Evolutionary conservation across 169 alveolate species (phyloP), one percentile per base, ranked within the genome.

Genomic region (Cryptosporidium meleagridis): DNA sequence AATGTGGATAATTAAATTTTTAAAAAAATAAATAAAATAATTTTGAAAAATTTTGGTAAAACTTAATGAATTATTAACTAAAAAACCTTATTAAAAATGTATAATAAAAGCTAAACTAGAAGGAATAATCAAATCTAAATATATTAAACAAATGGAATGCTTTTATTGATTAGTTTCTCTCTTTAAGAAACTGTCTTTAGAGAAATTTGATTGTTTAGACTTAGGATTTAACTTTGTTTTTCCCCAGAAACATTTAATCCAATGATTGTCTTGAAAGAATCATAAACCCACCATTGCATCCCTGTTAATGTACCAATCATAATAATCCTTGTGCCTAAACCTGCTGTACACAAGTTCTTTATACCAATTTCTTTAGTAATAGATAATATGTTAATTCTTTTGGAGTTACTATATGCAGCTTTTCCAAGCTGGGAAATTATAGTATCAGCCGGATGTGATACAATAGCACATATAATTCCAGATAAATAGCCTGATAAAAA

Each of bases 221-320:
- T 53, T 51, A 18, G 44, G 52, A 16, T 26, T 45, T 31, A 18
- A 35, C 31, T 7, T 58, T 52, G 41, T 21, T 92, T 16, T 72
- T 91, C 0, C 0, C 97, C 97, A 18, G 96, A 84, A 48, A 97
- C 86, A 41, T 93, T 94, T 68, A 95, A 93, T 6, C 96, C 97
- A 85, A 91, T 59, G 41, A 89, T 91, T 2, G 97, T 91, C 95
- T 98, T 98, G 94, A 97, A 97, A 61, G 97, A 93, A 93, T 98
- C 99, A 93, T 98, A 98, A 68, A 97, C 96, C 99, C 99, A 97
- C 99, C 99, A 97, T 93, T 98, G 99, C 68, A 97, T 93, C 45
- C 99, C 99, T 31, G 99, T 97, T 53, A 98, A 94, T 41, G 99
- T 98, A 41, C 99, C 99, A 70, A 98, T 96, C 99, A 98, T 98